Evolutionary conservation across 495 filamentous ascomycete genomes (phyloP).

Genomic region (Terfezia boudieri): DNA sequence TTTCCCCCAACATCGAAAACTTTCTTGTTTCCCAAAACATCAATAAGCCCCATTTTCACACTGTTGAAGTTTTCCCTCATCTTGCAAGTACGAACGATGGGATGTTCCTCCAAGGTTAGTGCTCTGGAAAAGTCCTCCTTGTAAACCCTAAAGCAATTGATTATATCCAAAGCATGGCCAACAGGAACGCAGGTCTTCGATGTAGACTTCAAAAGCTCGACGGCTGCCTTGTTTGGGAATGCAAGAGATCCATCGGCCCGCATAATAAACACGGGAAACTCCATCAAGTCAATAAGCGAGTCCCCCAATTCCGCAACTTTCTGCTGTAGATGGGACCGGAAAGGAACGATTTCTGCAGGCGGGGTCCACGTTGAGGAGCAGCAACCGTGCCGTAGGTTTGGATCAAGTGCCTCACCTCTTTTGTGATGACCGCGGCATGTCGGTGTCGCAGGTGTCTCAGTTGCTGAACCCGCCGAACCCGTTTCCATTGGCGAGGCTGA

Average conservation of each 20-base stretch:
- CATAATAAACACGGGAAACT: constrained; percentile 45
- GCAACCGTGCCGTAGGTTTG: too few species aligned
- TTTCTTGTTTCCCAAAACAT: constrained; percentile 22
- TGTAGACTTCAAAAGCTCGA: constrained; percentile 9
- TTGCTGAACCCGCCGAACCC: constrained; percentile 29
- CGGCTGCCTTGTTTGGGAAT: constrained; percentile 35
- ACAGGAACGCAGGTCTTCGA: constrained; percentile 17
- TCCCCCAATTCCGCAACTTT: constrained; percentile 48
- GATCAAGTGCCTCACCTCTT: too few species aligned
- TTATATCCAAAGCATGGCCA: constrained; percentile 28
- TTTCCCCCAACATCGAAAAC: constrained; percentile 39
- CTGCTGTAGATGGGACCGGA: constrained; percentile 23
- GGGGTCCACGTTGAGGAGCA: constrained; percentile 22
- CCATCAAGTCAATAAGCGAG: constrained; percentile 42
- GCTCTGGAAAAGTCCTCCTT: constrained; percentile 37
- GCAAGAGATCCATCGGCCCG: constrained; percentile 48
- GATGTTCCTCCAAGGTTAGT: constrained; percentile 33
- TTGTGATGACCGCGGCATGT: too few species aligned
- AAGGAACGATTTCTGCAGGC: constrained; percentile 22
- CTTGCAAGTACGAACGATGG: constrained; percentile 33
- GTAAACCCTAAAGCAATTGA: constrained; percentile 32
- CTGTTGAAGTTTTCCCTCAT: constrained; percentile 32
- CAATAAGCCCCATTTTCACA: constrained; percentile 35
- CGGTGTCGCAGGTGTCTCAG: constrained; percentile 32
- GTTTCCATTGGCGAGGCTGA: constrained; percentile 15